Evolutionary conservation across 2,329 filamentous ascomycete species (phyloP).

Genomic region (Pyrenochaeta sp.): DNA sequence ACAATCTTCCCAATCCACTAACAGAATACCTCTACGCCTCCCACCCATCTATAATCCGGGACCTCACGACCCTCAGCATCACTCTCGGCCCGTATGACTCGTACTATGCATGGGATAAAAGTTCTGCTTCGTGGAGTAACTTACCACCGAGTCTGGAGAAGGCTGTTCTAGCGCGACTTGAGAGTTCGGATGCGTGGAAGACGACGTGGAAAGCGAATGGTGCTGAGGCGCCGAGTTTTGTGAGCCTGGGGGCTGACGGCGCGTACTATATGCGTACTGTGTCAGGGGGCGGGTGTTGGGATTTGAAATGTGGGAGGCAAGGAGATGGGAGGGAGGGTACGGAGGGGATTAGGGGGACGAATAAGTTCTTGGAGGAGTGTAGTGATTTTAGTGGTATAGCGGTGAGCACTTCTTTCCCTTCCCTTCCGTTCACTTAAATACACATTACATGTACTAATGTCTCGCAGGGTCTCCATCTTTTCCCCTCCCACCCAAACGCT

Average conservation of each 20-base stretch:
- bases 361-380: constrained; percentile 35
- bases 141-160: constrained; percentile 40
- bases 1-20: constrained; percentile 44
- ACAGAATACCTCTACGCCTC: constrained; percentile 40
- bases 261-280: constrained; percentile 45
- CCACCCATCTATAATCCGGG: constrained; percentile 34
- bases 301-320: constrained; percentile 31
- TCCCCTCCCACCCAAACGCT: constrained; percentile 32
- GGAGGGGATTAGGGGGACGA: constrained; percentile 38
- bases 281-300: constrained; percentile 43
- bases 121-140: constrained; percentile 37
- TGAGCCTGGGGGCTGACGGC: constrained; percentile 39
- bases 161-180: constrained; percentile 30
- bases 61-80: constrained; percentile 37
- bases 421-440: neutral
- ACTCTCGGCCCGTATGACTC: constrained; percentile 39
- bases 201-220: constrained; percentile 39
- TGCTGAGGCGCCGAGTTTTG: constrained; percentile 38
- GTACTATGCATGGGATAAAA: constrained; percentile 42
- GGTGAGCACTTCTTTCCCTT: constrained; percentile 21
- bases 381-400: constrained; percentile 34
- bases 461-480: constrained; percentile 39
- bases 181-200: constrained; percentile 32
- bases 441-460: too few relatives aligned
- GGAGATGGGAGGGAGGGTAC: constrained; percentile 26